A percentile compares a stretch with the other conserved stretches of the same genome.
phyloP scores from a whole-genome alignment of 2,329 filamentous ascomycete genomes.

The Neonectria sp. region DNA sequence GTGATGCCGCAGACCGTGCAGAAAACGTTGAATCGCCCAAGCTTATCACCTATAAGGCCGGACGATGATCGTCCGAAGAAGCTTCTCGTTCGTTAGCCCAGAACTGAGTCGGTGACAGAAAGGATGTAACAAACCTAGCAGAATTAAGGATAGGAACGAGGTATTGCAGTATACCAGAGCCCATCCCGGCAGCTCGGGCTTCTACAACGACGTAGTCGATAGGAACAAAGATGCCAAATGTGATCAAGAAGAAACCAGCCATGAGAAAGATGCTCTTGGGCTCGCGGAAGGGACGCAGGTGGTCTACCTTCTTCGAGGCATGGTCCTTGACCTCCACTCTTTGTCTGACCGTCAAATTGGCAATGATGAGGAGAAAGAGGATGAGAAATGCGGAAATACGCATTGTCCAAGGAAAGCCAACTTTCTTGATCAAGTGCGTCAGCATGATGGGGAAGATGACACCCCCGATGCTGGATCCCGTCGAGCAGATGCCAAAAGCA shows the following conservation, averaged over 20 bases:
- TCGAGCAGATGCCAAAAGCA: constrained; percentile 55
- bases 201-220: constrained; percentile 56
- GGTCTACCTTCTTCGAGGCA: constrained; percentile 47
- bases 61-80: constrained; percentile 56
- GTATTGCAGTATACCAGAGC: constrained; percentile 49
- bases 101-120: not conserved
- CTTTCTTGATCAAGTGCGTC: constrained; percentile 49
- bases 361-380: constrained; percentile 49
- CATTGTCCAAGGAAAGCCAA: constrained; percentile 60
- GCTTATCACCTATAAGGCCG: constrained; percentile 52
- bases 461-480: constrained; percentile 56
- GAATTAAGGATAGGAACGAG: constrained; percentile 58
- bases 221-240: constrained; percentile 55
- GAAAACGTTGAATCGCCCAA: constrained; percentile 59
- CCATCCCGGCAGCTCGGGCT: constrained; percentile 49
- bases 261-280: constrained; percentile 48
- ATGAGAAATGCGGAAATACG: constrained; percentile 57
- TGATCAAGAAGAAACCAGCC: constrained; percentile 52
- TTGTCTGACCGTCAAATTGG: constrained; percentile 50
- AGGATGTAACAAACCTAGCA: constrained; percentile 30
- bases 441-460: constrained; percentile 61
- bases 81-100: constrained; percentile 20
- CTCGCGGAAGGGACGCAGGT: constrained; percentile 52
- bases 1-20: constrained; percentile 63
- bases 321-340: constrained; percentile 42